A percentile compares a stretch with the other conserved stretches of the same genome.
These are phyloP conservation scores for Coelastrella sp. DNA, from an alignment of 139 green algal species.

Conservation along the genomic window DNA sequence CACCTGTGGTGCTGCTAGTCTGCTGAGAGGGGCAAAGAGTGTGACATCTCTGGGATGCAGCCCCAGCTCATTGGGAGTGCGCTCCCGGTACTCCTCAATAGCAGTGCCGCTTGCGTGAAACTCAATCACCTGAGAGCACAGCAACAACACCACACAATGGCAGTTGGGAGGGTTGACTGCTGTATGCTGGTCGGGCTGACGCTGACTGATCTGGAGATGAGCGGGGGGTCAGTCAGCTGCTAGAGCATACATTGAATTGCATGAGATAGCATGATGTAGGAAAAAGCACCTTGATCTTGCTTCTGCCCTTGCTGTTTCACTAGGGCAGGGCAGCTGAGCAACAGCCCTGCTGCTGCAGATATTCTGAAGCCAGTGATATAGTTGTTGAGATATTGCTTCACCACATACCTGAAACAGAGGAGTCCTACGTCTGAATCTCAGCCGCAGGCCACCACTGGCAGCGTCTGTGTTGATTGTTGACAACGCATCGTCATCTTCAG, in stretches of 20 bases:
- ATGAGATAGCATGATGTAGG: too few relatives aligned
- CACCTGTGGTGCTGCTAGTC: constrained; percentile 49
- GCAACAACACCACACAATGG: not conserved
- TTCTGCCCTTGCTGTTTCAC: too few relatives aligned
- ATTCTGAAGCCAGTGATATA: not conserved
- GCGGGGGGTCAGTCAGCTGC: too few relatives aligned
- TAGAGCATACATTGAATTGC: too few relatives aligned
- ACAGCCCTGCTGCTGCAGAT: not conserved
- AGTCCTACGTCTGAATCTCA: constrained; percentile 35
- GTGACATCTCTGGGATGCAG: constrained; percentile 61
- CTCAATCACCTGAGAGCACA: constrained; percentile 50
- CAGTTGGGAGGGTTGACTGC: not conserved
- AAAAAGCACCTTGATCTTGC: too few relatives aligned
- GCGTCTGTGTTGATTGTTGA: not conserved
- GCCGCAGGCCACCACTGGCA: not conserved
- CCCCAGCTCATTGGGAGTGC: constrained; percentile 46
- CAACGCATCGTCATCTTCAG: not conserved
- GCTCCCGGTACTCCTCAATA: constrained; percentile 36
- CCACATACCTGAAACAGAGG: constrained; percentile 30
- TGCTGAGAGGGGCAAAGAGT: constrained; percentile 52
- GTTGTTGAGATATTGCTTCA: not conserved
- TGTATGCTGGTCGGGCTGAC: too few relatives aligned
- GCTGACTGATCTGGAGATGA: too few relatives aligned
- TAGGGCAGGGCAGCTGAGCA: not conserved
- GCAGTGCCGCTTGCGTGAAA: constrained; percentile 49